Base-by-base conservation (phyloP, 208 protist species). In the Acanthamoeba royreba region DNA sequence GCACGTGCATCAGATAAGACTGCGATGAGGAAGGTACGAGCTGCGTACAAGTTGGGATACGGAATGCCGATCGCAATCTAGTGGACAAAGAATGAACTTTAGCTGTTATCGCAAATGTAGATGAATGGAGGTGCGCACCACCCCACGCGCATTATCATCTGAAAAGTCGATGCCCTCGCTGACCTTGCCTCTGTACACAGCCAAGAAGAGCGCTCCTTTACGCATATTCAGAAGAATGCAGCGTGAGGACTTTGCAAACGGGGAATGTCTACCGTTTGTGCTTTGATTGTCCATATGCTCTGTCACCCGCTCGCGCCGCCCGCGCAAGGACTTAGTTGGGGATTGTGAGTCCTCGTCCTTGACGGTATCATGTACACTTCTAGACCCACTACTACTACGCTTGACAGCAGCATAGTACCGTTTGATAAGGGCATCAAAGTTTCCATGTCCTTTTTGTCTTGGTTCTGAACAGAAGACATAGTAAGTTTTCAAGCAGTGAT, bases 111-210 rank as follows among this genome's bases (percentile, higher is more conserved):
- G 33, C 45, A 74, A 22, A 35, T 2, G 13, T 33, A 35, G n/a
- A 74, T 19, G 47, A 31, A 74, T 19, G 47, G 28, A 33, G 5
- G 33, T 33, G 17, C 17, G 47, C 81, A 74, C 38, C 22, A 99
- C 98, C 19, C 98, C 98, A 11, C 99, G 97, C 52, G 97, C 98
- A 97, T 99, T 98, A 61, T 95, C 55, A 94, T 99, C 98, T 1
- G 97, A 97, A 93, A 99, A 99, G 96, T 99, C 98, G 72, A 99
- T 95, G 42, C 99, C 99, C 94, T 99, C 99, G 93, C 98, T 98
- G 15, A 98, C 96, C 93, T 99, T 99, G 15, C 98, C 99, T 58
- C 99, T 96, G 94, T 97, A 99, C 1, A 99, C 98, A 0, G 98
- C 99, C 46, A 99, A 97, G 3, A 99, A 97, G 25, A 99, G 93